Evolutionary conservation across 2,329 filamentous ascomycete species (phyloP), one percentile per base, ranked within the genome.

Genomic region (Aspergillus sp.): DNA sequence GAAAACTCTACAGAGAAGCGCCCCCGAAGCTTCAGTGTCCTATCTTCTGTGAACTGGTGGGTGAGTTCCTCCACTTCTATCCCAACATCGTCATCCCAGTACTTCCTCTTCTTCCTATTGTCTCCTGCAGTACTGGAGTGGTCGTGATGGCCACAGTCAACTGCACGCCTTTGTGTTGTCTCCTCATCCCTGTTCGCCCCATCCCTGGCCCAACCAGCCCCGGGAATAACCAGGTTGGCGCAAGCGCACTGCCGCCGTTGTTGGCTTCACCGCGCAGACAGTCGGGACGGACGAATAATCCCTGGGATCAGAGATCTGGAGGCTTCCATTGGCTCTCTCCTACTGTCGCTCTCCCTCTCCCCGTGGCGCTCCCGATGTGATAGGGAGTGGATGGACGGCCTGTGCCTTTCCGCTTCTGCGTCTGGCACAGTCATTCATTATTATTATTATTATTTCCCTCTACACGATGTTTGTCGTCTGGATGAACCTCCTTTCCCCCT

Each of bases 341-440:
- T 51, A 35, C 46, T 63, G 63, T 60, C 61, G 60, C 51, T 43
- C 56, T 53, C 57, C 53, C 50, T 51, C 49, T 56, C 53, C 54
- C 51, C 52, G 64, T 65, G 65, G 64, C 65, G 64, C 56, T 59
- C 51, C 51, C 60, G 59, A 62, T 59, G 58, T 55, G 60, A 60
- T 62, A 59, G 56, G 56, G 54, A 53, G 26, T 60, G 42, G 55
- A 54, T 60, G 41, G 56, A 52, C 53, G 53, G 49, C 52, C 62
- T 68, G 66, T 65, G 56, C 56, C 61, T 66, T 67, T 52, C 66
- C 65, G 63, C 53, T 58, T 58, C 60, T 65, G 64, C 61, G 59
- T 56, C 26, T 30, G 26, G 26, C 26, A 3, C 26, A 30, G 50
- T 54, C 50, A 50, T 55, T 48, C 32, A 30, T 30, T 26, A 8